Conservation (phyloP, 495 filamentous ascomycete species). For the Lophiotrema nucula region DNA sequence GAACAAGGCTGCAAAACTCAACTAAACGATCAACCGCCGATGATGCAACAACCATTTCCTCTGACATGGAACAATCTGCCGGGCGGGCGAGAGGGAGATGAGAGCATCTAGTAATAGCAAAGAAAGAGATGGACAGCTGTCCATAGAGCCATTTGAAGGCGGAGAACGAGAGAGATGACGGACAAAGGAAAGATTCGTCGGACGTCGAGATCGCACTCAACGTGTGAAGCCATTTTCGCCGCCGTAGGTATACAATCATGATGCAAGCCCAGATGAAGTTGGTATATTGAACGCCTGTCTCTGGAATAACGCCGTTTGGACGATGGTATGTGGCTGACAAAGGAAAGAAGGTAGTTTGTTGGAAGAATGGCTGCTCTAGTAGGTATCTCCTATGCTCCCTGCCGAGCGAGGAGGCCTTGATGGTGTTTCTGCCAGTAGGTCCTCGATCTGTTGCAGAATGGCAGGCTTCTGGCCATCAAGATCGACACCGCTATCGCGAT, state of each 20-base stretch:
- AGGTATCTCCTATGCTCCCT: constrained; percentile 5
- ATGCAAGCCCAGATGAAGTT: background rate
- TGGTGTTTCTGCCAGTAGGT: constrained; percentile 19
- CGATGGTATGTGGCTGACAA: no score
- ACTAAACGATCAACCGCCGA: no score
- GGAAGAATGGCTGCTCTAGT: constrained; percentile 6
- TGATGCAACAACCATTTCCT: no score
- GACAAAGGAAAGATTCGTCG: constrained; percentile 30
- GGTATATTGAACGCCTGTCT: background rate
- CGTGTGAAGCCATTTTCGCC: constrained; percentile 24
- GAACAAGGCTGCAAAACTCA: background rate
- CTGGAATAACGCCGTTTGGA: background rate
- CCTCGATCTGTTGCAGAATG: background rate
- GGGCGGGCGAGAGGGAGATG: no score
- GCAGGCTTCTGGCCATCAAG: constrained; percentile 24
- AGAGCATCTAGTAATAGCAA: no score
- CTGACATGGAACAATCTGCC: no score
- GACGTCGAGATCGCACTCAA: constrained; percentile 32
- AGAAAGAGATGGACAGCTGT: no score
- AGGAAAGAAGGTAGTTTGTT: constrained; percentile 14
- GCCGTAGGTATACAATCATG: constrained; percentile 12
- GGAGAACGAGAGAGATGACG: no score
- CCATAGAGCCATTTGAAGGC: no score
- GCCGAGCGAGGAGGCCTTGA: constrained; percentile 9
- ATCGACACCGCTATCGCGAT: constrained; percentile 33